These are phyloP conservation scores for Fusarium pilosicola DNA, from an alignment of 2,329 filamentous ascomycete species.

Conservation along the genomic window DNA sequence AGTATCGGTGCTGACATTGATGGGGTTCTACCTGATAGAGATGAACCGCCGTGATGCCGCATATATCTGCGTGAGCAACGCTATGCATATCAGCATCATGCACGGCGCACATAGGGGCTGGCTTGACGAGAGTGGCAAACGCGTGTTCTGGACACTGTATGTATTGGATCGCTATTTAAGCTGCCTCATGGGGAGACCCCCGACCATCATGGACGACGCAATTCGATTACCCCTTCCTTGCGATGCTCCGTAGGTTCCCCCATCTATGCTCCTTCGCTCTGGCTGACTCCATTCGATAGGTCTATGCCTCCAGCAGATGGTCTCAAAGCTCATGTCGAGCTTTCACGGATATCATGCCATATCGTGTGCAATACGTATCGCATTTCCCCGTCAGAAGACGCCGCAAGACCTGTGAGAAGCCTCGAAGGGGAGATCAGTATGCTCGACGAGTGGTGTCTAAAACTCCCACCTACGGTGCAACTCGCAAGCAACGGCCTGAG, in stretches of 20 bases:
- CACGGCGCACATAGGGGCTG: conserved; percentile 59
- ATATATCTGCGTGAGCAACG: conserved; percentile 58
- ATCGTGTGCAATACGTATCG: conserved; percentile 60
- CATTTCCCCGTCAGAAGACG: conserved; percentile 47
- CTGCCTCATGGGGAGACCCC: conserved; percentile 61
- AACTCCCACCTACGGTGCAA: conserved; percentile 52
- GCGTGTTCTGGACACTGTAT: conserved; percentile 64
- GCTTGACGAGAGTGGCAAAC: conserved; percentile 56
- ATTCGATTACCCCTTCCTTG: conserved; percentile 56
- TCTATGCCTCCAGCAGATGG: conserved; percentile 56
- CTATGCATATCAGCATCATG: conserved; percentile 60
- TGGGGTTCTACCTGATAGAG: conserved; percentile 61
- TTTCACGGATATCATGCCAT: conserved; percentile 59
- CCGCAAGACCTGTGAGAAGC: conserved; percentile 44
- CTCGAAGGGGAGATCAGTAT: conserved; percentile 54
- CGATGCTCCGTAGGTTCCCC: conserved; percentile 52
- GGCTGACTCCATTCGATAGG: conserved; percentile 40
- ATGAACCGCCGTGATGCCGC: conserved; percentile 60
- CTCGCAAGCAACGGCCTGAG: conserved; percentile 50
- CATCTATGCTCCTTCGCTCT: neutral
- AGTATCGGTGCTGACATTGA: conserved; percentile 56
- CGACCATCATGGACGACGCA: conserved; percentile 58
- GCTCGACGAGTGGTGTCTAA: conserved; percentile 55
- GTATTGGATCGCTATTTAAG: conserved; percentile 61
- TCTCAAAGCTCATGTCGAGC: conserved; percentile 57